A percentile compares a stretch with the other conserved stretches of the same genome.
Evolutionary conservation across 2,329 filamentous ascomycete genomes (phyloP).

Genomic region (Diplodia seriata): DNA sequence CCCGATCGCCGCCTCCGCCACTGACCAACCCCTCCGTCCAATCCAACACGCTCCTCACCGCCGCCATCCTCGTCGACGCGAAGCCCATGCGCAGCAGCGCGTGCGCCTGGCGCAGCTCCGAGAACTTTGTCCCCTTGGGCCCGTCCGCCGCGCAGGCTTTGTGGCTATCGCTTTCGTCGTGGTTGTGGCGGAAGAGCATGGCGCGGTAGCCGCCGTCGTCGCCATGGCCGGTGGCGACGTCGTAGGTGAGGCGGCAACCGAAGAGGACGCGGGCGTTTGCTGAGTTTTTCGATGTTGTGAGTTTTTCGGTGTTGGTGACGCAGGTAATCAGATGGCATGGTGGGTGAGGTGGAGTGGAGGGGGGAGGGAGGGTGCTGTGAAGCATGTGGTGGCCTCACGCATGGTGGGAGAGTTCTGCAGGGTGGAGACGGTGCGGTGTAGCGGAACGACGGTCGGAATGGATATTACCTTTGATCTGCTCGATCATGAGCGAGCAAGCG

Average conservation of each 20-base stretch:
- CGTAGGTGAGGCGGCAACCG: constrained; percentile 16
- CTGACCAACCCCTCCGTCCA: constrained; percentile 9
- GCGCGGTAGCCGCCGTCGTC: constrained; percentile 16
- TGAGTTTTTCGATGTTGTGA: not conserved
- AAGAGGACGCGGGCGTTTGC: constrained; percentile 14
- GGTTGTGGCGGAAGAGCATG: constrained; percentile 6
- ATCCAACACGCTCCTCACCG: constrained; percentile 5
- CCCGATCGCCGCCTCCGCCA: not conserved
- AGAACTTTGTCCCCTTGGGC: not conserved
- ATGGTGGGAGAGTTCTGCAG: not conserved
- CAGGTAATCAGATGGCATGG: too few relatives aligned
- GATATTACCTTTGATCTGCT: not conserved
- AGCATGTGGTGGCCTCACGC: too few relatives aligned
- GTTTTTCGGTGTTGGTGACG: not conserved
- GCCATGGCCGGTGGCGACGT: constrained; percentile 9
- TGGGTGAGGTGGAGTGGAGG: not conserved
- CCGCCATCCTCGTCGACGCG: not conserved
- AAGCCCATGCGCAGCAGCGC: constrained; percentile 8
- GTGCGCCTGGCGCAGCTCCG: constrained; percentile 4
- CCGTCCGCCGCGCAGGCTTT: not conserved
- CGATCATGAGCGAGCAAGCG: constrained; percentile 7
- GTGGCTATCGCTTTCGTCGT: not conserved
- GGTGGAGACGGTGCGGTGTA: not conserved
- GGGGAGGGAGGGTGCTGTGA: not conserved
- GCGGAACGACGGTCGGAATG: not conserved